Conservation (phyloP, 1,284 basidiomycete genomes). For the Tranzscheliella williamsii region DNA sequence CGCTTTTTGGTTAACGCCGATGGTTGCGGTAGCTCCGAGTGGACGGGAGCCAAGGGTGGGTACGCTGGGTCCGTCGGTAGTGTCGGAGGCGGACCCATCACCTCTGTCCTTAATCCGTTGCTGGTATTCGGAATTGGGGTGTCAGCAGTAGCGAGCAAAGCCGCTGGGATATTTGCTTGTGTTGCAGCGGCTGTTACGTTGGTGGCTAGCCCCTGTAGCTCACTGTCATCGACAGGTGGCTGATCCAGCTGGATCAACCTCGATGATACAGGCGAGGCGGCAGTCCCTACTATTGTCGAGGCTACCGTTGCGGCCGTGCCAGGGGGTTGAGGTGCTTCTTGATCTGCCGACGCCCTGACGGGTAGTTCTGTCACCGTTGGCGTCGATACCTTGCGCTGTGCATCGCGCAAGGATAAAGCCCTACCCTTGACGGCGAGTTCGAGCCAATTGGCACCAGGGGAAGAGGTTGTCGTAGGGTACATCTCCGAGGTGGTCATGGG, state of each 20-base stretch:
- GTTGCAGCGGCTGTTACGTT: no score
- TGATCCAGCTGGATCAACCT: no score
- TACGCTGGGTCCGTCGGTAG: conserved; percentile 24
- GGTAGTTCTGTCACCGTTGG: no score
- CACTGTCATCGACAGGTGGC: no score
- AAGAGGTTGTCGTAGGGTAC: conserved; percentile 11
- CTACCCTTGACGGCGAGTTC: conserved; percentile 23
- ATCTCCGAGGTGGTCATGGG: conserved; percentile 30
- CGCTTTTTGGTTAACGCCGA: conserved; percentile 9
- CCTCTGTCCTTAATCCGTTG: conserved; percentile 28
- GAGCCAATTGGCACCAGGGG: conserved; percentile 16
- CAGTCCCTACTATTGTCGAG: no score
- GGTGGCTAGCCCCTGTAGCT: no score
- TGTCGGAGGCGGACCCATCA: conserved; percentile 40
- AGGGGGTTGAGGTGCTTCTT: no score
- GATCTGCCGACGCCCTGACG: no score
- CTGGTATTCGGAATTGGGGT: neutral
- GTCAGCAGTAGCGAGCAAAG: neutral
- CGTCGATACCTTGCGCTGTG: conserved; percentile 17
- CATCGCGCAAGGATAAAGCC: conserved; percentile 12
- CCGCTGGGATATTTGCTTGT: conserved; percentile 6
- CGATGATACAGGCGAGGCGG: no score
- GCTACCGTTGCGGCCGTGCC: no score
- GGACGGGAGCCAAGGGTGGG: conserved; percentile 31
- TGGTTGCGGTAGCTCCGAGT: conserved; percentile 4